Conservation (phyloP, 2,329 filamentous ascomycete species). For the Onygenales sp. region DNA sequence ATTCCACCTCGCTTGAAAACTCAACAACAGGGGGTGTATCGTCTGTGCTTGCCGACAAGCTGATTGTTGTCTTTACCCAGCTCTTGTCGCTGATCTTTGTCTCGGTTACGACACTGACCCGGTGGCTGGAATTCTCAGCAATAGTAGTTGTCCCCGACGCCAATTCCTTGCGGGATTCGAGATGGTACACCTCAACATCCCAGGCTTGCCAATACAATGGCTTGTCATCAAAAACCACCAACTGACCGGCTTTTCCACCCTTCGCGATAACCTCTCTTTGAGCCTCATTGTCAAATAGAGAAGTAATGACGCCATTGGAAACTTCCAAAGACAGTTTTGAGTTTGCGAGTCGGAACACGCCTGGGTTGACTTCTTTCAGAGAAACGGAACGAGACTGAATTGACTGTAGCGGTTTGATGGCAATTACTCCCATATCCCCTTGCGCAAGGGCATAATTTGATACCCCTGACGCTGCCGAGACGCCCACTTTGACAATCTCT, state of each 20-base stretch:
- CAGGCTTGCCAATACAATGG: constrained; percentile 95
- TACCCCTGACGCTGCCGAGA: constrained; percentile 15
- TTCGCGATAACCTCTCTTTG: constrained; percentile 69
- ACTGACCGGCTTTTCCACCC: constrained; percentile 71
- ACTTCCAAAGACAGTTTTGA: constrained; percentile 65
- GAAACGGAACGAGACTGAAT: constrained; percentile 27
- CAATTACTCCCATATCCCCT: constrained; percentile 38
- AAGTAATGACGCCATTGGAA: constrained; percentile 67
- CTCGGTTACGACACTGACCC: constrained; percentile 71
- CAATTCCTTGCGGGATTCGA: constrained; percentile 75
- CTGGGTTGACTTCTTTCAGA: constrained; percentile 44
- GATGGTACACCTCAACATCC: constrained; percentile 95
- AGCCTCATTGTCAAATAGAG: constrained; percentile 64
- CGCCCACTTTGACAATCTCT: constrained; percentile 59
- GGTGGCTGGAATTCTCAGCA: constrained; percentile 60
- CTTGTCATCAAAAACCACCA: constrained; percentile 95
- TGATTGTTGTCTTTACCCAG: constrained; percentile 78
- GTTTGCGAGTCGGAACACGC: constrained; percentile 72
- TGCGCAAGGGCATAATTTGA: constrained; percentile 35
- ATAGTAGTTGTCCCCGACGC: constrained; percentile 59
- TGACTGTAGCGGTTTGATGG: constrained; percentile 19
- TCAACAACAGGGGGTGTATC: constrained; percentile 60
- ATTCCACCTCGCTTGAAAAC: constrained; percentile 79
- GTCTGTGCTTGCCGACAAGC: constrained; percentile 59
- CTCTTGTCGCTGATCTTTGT: constrained; percentile 82